A percentile compares a stretch with the other conserved stretches of the same genome.
Conservation (phyloP, 2,329 filamentous ascomycete genomes). For the Dothideomycetes sp. region DNA sequence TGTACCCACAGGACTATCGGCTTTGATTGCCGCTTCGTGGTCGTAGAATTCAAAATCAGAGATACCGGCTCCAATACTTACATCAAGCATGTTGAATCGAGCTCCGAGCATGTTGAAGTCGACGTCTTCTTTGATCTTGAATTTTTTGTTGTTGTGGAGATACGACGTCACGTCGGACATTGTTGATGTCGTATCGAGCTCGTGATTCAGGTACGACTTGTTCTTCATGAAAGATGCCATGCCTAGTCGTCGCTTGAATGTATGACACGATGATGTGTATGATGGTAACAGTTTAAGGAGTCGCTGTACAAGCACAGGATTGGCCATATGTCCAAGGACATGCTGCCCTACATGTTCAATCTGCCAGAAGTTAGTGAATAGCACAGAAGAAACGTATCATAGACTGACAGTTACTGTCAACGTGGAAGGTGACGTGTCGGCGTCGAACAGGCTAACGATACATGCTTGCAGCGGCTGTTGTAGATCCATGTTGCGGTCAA, state of each 20-base stretch:
- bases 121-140: constrained; percentile 46
- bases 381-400: constrained; percentile 17
- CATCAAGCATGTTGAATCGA: constrained; percentile 59
- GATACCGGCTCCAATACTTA: constrained; percentile 60
- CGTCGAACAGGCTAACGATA: constrained; percentile 25
- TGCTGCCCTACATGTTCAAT: constrained; percentile 3
- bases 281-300: constrained; percentile 52
- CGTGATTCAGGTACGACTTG: constrained; percentile 3
- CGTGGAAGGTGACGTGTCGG: constrained; percentile 20
- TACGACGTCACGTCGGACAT: constrained; percentile 5
- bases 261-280: constrained; percentile 41
- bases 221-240: constrained; percentile 50
- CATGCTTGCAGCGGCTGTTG: constrained; percentile 24
- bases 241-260: constrained; percentile 58
- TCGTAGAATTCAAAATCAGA: constrained; percentile 21
- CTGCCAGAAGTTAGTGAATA: constrained; percentile 17
- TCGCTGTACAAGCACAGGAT: constrained; percentile 46
- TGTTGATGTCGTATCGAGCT: neutral
- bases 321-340: constrained; percentile 29
- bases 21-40: constrained; percentile 6
- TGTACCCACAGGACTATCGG: neutral
- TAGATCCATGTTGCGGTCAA: constrained; percentile 19
- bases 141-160: constrained; percentile 27
- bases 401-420: constrained; percentile 16
- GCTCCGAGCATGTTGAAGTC: constrained; percentile 62